Evolutionary conservation across 2,329 filamentous ascomycete species (phyloP), one percentile per base, ranked within the genome.

Genomic region (Dothideomycetes sp.): DNA sequence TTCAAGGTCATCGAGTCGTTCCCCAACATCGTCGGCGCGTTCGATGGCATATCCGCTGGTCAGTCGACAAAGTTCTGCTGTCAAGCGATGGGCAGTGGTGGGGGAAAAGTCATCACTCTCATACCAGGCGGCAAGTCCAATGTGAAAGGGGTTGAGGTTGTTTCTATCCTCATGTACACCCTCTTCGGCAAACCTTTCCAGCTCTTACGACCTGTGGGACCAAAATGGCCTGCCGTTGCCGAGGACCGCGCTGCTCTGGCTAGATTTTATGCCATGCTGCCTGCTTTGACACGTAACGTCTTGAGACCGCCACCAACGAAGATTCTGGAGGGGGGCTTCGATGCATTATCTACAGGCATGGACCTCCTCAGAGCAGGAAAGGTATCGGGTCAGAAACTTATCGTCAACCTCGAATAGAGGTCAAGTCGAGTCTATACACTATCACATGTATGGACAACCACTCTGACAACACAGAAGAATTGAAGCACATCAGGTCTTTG

Each of bases 1-100:
- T 51, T 52, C 15, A 56, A 67, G 38, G 70, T 72, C 49, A 36
- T 36, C 14, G 12, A 7, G n/a, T 12, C 30, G n/a, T 15, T 14
- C 16, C 30, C 30, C 7, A n/a, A 32, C 16, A 7, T 32, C 1
- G 30, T 15, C 12, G 5, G 14, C 16, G 30, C 30, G 16, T 32
- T 32, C 30, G 30, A 32, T 32, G 30, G 30, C n/a, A 14, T 32
- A 12, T 7, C n/a, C 12, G 30, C n/a, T 7, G 30, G n/a, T 7
- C n/a, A 15, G n/a, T 14, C n/a, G 3, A 32, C 14, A 14, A 15
- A 32, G 4, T 32, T 32, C 4, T 32, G 30, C 30, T 32, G 30
- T 14, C 14, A 32, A 8, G 30, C 16, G 2, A 15, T 32, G 7
- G 30, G 7, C n/a, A n/a, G n/a, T 4, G 16, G 16, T 12, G 12